These are phyloP conservation scores for Cryptomeria japonica DNA, from an alignment of 75 land plant species.

Conservation along the genomic window DNA sequence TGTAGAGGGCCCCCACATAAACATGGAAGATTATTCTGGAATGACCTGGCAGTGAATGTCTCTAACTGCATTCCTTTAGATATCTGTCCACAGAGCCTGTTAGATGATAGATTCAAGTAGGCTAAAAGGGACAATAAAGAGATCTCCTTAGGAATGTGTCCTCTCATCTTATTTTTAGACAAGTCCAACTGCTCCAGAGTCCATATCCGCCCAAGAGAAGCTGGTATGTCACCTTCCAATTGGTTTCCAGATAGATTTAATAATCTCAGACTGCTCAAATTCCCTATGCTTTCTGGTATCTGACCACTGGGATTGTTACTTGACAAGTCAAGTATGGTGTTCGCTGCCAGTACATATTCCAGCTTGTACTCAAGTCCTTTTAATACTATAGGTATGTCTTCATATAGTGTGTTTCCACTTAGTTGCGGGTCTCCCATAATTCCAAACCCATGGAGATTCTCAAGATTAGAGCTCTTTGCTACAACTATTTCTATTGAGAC, in stretches of 20 bases:
- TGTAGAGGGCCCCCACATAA: constrained; percentile 40
- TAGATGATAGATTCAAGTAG: no score
- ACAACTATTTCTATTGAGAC: no score
- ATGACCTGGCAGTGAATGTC: constrained; percentile 36
- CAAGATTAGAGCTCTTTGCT: no score
- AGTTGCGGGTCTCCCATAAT: constrained; percentile 6
- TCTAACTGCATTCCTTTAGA: constrained; percentile 33
- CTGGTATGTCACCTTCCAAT: neutral
- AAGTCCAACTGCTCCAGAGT: neutral
- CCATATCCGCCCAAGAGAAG: neutral
- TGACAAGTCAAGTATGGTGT: no score
- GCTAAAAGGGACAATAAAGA: neutral
- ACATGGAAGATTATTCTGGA: constrained; percentile 48
- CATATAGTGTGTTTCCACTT: constrained; percentile 3
- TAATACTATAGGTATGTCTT: neutral
- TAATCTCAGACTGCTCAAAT: no score
- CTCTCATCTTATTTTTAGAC: neutral
- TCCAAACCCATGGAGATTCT: constrained; percentile 20
- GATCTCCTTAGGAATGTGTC: neutral
- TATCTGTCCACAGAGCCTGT: constrained; percentile 24
- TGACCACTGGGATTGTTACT: no score
- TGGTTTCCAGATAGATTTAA: neutral
- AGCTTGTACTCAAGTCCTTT: no score
- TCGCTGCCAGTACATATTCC: no score
- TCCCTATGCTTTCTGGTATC: no score